Percentiles rank a stretch among this genome's conserved stretches.
Conservation (phyloP, 2,329 filamentous ascomycete species). For the Cryphonectria parasitica region DNA sequence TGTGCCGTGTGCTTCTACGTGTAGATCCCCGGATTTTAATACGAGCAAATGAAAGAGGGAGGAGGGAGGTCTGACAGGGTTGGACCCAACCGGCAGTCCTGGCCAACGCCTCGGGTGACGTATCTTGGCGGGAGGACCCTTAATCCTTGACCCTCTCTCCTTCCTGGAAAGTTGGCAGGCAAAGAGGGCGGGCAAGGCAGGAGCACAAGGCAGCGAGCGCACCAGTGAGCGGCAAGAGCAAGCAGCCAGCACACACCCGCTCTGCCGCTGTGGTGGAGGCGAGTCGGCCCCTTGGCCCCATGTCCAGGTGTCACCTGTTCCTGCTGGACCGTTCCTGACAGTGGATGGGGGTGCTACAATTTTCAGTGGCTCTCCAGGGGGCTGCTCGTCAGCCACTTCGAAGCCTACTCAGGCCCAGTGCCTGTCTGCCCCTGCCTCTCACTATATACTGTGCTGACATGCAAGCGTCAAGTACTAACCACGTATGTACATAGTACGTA, state of each 20-base stretch:
- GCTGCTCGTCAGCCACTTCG: neutral
- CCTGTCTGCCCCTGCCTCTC: neutral
- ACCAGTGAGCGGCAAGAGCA: neutral
- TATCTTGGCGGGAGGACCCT: constrained; percentile 10
- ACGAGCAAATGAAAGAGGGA: neutral
- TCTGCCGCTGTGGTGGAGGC: constrained; percentile 4
- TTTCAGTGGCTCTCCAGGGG: neutral
- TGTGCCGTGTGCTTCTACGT: neutral
- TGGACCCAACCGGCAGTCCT: neutral
- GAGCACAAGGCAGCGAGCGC: neutral
- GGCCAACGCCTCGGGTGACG: neutral
- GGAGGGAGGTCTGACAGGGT: neutral
- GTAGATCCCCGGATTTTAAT: neutral
- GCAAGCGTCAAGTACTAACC: neutral
- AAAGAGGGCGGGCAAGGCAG: neutral
- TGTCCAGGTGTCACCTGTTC: neutral
- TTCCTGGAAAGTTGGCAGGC: constrained; percentile 2
- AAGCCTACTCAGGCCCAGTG: neutral
- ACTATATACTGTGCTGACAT: neutral
- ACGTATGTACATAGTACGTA: neutral
- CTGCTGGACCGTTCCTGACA: constrained; percentile 4
- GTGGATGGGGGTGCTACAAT: neutral
- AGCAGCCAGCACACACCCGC: neutral
- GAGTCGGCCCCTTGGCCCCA: neutral
- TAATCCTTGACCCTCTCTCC: neutral